Base-by-base conservation (phyloP, 1,284 basidiomycete genomes). In the Ganoderma meredithae region DNA sequence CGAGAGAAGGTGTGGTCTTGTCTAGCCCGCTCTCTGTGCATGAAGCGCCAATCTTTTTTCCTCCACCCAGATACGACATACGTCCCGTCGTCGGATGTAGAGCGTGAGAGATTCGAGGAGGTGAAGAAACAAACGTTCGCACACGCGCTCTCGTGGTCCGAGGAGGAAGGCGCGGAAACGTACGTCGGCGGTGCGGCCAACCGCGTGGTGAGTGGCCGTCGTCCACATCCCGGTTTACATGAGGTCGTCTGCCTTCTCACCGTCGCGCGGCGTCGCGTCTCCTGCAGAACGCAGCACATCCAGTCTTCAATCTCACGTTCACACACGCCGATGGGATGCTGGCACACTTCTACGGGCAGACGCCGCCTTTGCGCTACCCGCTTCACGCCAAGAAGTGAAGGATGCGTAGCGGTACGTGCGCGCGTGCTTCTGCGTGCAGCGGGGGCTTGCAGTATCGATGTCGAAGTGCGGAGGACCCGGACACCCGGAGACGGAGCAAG, bases 271-370 rank as follows among this genome's bases (percentile, higher is more conserved):
- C 13, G 33, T 33, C 55, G 15, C 19, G n/a, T 31, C 25, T n/a
- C 52, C 47, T 25, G 17, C 72, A 95, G 94, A 97, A 97, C 75
- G 93, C 95, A 1, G 95, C 93, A 0, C 94, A 95, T 73, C 95
- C 95, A 0, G 74, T 97, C n/a, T 93, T 95, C 79, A 95, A 96
- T 74, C 79, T 97, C 55, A 92, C 94, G 0, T 85, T 91, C 7
- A 90, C 92, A 0, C 90, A 95, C 74, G 82, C 90, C 1, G 87
- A 93, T 73, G 86, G 81, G 0, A 87, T 96, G 47, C 88, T 95
- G 85, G 82, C 85, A 7, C 84, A 95, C 79, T 96, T 95, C 77
- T 96, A 96, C 79, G 81, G 83, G 5, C 93, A 95, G 72, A 79
- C 69, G 0, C 68, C 86, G 47, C 85, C 86, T n/a, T 44, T 69